Base-by-base conservation (phyloP, 148 eudicot species). In the Rhododendron molle region DNA sequence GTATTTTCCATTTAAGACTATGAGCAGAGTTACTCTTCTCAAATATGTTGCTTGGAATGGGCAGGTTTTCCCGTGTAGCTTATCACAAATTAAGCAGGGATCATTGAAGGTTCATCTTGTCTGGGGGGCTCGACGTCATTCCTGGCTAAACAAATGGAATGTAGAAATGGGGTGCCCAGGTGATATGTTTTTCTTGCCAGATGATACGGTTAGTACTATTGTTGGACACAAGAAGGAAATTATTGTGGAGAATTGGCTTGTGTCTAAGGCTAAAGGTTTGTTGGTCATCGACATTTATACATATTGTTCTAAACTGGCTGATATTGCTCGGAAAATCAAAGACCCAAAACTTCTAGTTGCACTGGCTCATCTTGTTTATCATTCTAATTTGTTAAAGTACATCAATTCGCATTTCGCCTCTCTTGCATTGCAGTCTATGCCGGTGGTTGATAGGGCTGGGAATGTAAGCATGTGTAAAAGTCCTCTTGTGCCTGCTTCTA, bases 141-240 rank as follows among this genome's bases (percentile, higher is more conserved):
- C 89, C 71, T 92, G 92, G 93, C 76, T 91, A 56, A 90, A 90
- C 81, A 85, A 89, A 15, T 91, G 93, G 91, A 90, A 89, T 76
- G 54, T 34, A 32, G 91, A 88, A 76, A 40, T 40, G 44, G 44
- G 8, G 89, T 85, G 86, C 83, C 89, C 83, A 5, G 28, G 78
- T 21, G 34, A 85, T 10, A 9, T 91, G 38, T 85, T 54, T 83
- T 88, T 92, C 79, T 69, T 92, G n/a, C 85, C 88, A 0, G 44
- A 90, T 76, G 82, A 40, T 14, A 85, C 52, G 60, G 46, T 32
- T 28, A 3, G 80, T 88, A 71, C 82, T 78, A 28, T 85, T 65
- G 10, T 34, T 62, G 47, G 34, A 58, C 82, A 85, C 49, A 23
- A 78, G 32, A 79, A 44, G 30, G 36, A 32, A 60, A 34, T 7